Base-by-base conservation (phyloP, 257 asterid species). In the Plectranthus barbatus region DNA sequence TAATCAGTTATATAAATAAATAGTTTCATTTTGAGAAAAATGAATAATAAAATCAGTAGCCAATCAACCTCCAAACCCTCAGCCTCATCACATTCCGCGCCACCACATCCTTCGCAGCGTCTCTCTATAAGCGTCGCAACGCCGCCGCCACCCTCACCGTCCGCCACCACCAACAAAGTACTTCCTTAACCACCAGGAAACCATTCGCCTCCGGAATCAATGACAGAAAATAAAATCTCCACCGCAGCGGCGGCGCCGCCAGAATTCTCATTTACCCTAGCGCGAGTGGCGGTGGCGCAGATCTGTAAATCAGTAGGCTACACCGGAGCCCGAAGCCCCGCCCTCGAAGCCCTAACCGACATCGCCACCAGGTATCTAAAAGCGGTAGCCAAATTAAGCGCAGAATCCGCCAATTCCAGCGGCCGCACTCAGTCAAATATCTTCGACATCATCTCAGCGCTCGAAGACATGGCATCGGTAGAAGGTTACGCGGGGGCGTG, bases 341-440 rank as follows among this genome's bases (percentile, higher is more conserved):
- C 88, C 8, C 76, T 84, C 6, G 73, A 67, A 6, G 55, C 62
- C 70, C 79, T 84, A 57, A 63, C 86, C 31, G 82, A 79, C 69
- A 44, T 84, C 36, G 82, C 93, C 53, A 39, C 70, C 41, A 67
- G 79, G 60, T 80, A 77, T 64, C n/a, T 87, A 56, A 55, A 40
- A 53, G 61, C 81, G 40, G 45, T 81, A 3, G 88, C 84, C 21
- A 76, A 68, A 23, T n/a, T 70, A 15, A 83, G 83, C 15, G 72
- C 80, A 0, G 71, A 64, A 23, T 74, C 86, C 57, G 82, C 87
- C 73, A 77, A 80, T 60, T 52, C 80, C 24, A 21, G 23, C 52
- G 68, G 80, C 66, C 92, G 95, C 31, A 80, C 86, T 5, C 64
- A 84, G 13, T 72, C 83, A 1, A 84, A 84, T 62, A 55, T 80